Conservation (phyloP, 2,329 filamentous ascomycete genomes). For the Epichloe sp. region DNA sequence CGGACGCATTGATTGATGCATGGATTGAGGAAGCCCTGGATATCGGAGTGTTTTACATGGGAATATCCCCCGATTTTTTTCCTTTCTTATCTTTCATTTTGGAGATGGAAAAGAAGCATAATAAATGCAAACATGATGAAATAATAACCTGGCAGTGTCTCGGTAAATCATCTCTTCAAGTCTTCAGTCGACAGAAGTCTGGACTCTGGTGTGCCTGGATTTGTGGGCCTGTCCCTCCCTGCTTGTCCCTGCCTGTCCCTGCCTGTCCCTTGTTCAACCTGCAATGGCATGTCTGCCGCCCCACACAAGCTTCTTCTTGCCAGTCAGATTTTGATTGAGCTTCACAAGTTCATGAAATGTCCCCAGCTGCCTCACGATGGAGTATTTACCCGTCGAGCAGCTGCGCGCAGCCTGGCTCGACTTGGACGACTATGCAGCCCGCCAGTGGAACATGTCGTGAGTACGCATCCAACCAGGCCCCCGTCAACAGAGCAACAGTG, state of each 20-base stretch:
- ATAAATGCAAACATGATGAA: not conserved
- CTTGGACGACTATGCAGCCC: slow-evolving; percentile 1
- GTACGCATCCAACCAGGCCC: not conserved
- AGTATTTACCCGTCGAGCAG: not conserved
- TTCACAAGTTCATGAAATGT: too few relatives aligned
- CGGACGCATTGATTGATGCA: not conserved
- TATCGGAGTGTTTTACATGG: slow-evolving; percentile 5
- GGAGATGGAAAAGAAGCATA: slow-evolving; percentile 3
- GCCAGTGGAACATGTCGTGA: slow-evolving; percentile 7
- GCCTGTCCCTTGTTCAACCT: too few relatives aligned
- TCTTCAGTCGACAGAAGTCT: too few relatives aligned
- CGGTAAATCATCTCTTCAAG: too few relatives aligned
- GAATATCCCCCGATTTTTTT: not conserved
- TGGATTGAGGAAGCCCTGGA: slow-evolving; percentile 4
- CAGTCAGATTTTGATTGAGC: not conserved
- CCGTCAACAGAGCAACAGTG: not conserved
- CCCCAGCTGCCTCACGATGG: not conserved
- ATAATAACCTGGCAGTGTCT: too few relatives aligned
- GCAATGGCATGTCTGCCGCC: not conserved
- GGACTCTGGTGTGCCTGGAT: not conserved
- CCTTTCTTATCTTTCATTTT: not conserved
- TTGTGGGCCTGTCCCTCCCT: too few relatives aligned
- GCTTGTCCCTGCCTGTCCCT: too few relatives aligned
- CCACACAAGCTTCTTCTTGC: not conserved
- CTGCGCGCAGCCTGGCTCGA: slow-evolving; percentile 5